Percentiles rank a stretch among this genome's conserved stretches.
Conservation (phyloP, 129 eudicot genomes). For the Deinandra increscens region DNA sequence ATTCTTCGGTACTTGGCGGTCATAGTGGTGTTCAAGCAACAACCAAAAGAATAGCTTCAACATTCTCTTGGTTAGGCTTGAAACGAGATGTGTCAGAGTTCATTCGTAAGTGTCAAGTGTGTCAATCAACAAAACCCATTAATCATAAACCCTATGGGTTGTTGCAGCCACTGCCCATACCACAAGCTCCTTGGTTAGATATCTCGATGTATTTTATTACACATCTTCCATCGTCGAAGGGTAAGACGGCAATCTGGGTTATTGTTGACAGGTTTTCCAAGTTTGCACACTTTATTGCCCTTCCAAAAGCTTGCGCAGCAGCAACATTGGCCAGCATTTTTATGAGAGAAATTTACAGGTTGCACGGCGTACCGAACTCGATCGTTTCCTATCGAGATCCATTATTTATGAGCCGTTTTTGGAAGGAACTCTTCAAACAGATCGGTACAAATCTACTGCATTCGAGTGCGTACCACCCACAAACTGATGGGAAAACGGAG, state of each 20-base stretch:
- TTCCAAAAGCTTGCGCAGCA: neutral
- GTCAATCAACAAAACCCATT: neutral
- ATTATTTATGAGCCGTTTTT: no score
- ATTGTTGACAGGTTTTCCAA: neutral
- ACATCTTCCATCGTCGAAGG: neutral
- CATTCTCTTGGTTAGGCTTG: neutral
- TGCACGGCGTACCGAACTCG: no score
- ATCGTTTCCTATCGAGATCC: no score
- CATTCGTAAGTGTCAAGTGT: neutral
- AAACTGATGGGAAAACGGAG: no score
- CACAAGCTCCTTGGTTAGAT: neutral
- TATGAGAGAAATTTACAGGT: neutral
- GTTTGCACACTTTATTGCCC: neutral
- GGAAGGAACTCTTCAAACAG: no score
- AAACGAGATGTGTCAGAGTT: neutral
- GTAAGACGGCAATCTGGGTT: neutral
- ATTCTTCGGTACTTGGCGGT: no score
- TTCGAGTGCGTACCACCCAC: no score
- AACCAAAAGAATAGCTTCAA: neutral
- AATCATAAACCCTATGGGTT: neutral
- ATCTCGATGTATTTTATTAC: neutral
- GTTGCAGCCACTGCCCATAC: neutral
- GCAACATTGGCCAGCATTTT: neutral
- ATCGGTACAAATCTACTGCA: no score
- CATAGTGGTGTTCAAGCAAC: no score